Evolutionary conservation across 2,329 filamentous ascomycete genomes (phyloP).

Genomic region (Neonectria sp.): DNA sequence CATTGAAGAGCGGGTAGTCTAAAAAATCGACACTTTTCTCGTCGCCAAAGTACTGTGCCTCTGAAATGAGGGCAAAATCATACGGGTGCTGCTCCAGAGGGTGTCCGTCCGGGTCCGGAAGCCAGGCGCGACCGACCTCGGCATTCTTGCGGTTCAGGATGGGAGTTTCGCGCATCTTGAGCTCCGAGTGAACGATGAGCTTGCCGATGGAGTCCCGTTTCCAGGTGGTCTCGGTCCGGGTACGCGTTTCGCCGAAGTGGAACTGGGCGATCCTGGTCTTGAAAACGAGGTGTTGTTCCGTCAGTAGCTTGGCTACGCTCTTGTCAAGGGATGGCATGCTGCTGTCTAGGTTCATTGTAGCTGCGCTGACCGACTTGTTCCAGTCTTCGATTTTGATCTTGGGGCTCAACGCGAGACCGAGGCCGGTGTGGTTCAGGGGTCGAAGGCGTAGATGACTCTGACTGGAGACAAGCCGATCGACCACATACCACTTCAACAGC

Average conservation of each 20-base stretch:
- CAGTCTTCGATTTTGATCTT: background rate
- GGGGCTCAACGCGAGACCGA: background rate
- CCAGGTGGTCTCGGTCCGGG: background rate
- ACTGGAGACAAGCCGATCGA: background rate
- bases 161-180: background rate
- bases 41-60: slow-evolving; percentile 1
- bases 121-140: background rate
- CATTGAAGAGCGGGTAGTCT: background rate
- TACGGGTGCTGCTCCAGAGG: background rate
- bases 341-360: background rate
- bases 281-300: background rate
- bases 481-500: background rate
- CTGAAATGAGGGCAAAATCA: background rate
- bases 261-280: background rate
- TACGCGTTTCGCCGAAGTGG: background rate
- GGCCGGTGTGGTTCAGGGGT: background rate
- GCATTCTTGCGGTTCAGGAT: background rate
- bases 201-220: background rate
- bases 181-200: background rate
- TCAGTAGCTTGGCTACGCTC: background rate
- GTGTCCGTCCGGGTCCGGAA: background rate
- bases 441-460: background rate
- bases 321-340: background rate
- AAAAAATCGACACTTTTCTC: background rate
- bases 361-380: background rate